These are phyloP conservation scores for Umbilicus rupestris DNA, from an alignment of 164 flowering plant species.

Conservation along the genomic window DNA sequence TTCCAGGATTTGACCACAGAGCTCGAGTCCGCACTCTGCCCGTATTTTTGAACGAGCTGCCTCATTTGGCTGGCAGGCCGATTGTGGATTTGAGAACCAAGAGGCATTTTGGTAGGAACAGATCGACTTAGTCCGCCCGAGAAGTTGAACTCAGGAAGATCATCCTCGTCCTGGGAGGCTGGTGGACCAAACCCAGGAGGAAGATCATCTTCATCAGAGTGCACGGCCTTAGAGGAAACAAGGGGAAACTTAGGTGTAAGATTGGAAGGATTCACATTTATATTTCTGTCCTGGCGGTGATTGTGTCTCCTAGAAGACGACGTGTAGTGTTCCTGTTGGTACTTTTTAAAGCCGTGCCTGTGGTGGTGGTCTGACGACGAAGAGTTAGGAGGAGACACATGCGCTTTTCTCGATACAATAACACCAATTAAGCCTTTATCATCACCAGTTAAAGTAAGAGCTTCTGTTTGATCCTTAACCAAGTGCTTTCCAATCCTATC, in stretches of 20 bases:
- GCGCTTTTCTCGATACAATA: conserved; percentile 81
- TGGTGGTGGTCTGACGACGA: conserved; percentile 33
- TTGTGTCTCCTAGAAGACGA: conserved; percentile 19
- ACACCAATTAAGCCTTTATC: conserved; percentile 85
- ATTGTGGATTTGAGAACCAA: conserved; percentile 12
- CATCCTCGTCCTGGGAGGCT: conserved; percentile 66
- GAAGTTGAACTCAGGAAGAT: conserved; percentile 88
- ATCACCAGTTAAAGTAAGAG: conserved; percentile 27
- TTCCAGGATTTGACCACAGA: background rate
- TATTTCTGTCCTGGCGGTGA: conserved; percentile 30
- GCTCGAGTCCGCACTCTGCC: conserved; percentile 18
- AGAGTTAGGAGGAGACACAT: conserved; percentile 36
- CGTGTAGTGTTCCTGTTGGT: conserved; percentile 15
- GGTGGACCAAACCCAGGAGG: conserved; percentile 95
- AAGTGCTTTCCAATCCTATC: conserved; percentile 57
- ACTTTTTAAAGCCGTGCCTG: conserved; percentile 46
- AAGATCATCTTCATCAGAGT: conserved; percentile 58
- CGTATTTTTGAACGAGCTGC: conserved; percentile 68
- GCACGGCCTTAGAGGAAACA: conserved; percentile 14
- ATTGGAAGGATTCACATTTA: conserved; percentile 10
- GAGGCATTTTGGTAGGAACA: conserved; percentile 6
- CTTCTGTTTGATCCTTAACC: conserved; percentile 42
- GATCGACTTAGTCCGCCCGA: conserved; percentile 25
- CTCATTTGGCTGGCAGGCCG: conserved; percentile 62
- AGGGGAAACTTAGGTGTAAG: conserved; percentile 13